Evolutionary conservation across 2,329 filamentous ascomycete genomes (phyloP).

Genomic region (Cladosporium cucumerinum): DNA sequence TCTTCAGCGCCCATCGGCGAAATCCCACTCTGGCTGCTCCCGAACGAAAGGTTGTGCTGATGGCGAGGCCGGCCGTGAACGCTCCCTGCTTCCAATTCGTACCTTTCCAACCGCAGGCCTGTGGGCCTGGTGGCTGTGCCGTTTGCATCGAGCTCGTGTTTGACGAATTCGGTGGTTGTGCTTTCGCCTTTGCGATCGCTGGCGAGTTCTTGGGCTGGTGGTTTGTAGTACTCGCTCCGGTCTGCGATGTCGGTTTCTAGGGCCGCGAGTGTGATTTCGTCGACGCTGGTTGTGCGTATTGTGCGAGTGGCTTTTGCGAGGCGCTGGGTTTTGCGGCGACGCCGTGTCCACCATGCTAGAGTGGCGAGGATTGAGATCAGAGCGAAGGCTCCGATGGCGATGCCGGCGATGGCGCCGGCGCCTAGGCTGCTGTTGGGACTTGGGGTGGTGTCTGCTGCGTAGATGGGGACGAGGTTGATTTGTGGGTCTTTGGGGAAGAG

Average conservation of each 20-base stretch:
- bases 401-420: neutral
- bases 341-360: neutral
- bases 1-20: neutral
- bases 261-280: neutral
- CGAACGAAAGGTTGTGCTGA: neutral
- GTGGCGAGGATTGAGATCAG: slow-evolving; percentile 16
- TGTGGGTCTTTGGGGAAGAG: neutral
- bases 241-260: neutral
- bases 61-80: neutral
- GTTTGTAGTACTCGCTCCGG: neutral
- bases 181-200: neutral
- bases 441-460: neutral
- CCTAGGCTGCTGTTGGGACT: neutral
- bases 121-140: neutral
- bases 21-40: neutral
- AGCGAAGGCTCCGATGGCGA: slow-evolving; percentile 18
- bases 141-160: neutral
- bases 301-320: neutral
- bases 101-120: neutral
- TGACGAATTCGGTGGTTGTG: neutral
- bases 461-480: neutral
- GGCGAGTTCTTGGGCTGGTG: neutral
- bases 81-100: neutral
- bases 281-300: neutral
- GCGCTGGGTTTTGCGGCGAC: neutral